phyloP scores from a whole-genome alignment of 2,329 filamentous ascomycete species.

The Madurella fahalii region DNA sequence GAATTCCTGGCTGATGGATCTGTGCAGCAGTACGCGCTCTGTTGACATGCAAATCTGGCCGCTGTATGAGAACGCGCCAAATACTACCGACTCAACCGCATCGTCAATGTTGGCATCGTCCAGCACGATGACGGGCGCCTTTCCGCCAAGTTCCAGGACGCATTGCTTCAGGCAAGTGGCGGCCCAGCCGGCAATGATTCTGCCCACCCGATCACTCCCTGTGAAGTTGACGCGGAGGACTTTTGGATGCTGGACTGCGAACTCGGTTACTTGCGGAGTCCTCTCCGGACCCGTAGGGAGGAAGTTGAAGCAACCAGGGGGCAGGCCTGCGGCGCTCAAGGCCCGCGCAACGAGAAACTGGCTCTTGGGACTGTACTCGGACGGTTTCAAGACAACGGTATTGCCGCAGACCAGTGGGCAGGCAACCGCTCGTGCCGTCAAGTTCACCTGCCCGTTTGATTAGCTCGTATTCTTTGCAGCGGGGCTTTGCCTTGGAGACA shows the following conservation, averaged over 20 bases:
- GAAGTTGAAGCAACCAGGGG: conserved; percentile 60
- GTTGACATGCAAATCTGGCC: conserved; percentile 70
- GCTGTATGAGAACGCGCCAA: conserved; percentile 58
- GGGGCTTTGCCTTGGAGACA: not conserved
- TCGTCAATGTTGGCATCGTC: conserved; percentile 63
- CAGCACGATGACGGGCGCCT: conserved; percentile 62
- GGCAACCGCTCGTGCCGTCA: conserved; percentile 37
- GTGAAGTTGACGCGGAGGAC: conserved; percentile 70
- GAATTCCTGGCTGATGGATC: conserved; percentile 50
- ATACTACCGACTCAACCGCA: conserved; percentile 54
- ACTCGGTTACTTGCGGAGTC: conserved; percentile 56
- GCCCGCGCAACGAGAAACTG: conserved; percentile 55
- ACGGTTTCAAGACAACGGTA: conserved; percentile 60
- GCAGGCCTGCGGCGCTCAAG: conserved; percentile 61
- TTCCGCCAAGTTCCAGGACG: conserved; percentile 67
- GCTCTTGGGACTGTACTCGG: conserved; percentile 54
- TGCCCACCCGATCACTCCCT: conserved; percentile 60
- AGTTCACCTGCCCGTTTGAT: conserved; percentile 21
- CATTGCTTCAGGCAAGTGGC: conserved; percentile 64
- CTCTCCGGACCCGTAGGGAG: conserved; percentile 51
- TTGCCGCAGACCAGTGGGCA: conserved; percentile 53
- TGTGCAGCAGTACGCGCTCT: conserved; percentile 62
- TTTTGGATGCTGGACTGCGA: conserved; percentile 56
- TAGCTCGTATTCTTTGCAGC: not conserved
- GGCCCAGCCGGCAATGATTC: conserved; percentile 58